Conservation (phyloP, 176 grass and related monocot species). For the Saccharum spontaneum region DNA sequence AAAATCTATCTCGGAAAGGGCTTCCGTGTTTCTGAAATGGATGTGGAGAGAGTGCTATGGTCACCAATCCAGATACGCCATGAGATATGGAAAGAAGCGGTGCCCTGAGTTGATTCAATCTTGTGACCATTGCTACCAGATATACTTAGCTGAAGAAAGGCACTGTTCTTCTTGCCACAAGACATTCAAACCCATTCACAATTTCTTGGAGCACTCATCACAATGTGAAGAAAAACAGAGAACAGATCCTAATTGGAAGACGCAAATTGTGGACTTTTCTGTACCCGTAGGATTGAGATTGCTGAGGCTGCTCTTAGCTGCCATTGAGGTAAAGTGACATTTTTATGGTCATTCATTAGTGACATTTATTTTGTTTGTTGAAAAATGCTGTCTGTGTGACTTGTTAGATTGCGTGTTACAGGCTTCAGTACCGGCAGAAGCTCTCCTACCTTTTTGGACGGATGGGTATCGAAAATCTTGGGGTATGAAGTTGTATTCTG, state of each 20-base stretch:
- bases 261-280: constrained; percentile 52
- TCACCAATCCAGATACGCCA: constrained; percentile 41
- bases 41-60: constrained; percentile 75
- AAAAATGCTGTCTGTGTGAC: constrained; percentile 29
- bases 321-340: constrained; percentile 60
- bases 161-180: constrained; percentile 88
- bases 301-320: constrained; percentile 66
- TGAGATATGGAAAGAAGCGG: constrained; percentile 69
- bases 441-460: constrained; percentile 66
- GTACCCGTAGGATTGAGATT: constrained; percentile 70
- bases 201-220: constrained; percentile 60
- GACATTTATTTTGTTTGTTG: constrained; percentile 19
- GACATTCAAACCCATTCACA: constrained; percentile 65
- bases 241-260: constrained; percentile 61
- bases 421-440: constrained; percentile 84
- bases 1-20: constrained; percentile 61
- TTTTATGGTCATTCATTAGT: constrained; percentile 20
- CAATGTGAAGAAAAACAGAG: constrained; percentile 68
- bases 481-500: constrained; percentile 68
- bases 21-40: constrained; percentile 67
- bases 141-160: constrained; percentile 70
- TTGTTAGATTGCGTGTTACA: constrained; percentile 38
- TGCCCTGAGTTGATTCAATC: constrained; percentile 55
- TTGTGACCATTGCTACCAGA: constrained; percentile 71
- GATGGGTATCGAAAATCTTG: constrained; percentile 86